Percentiles rank a stretch among this genome's conserved stretches.
Conservation (phyloP, 1,139 yeast species). For the Suhomyces ambrosiae region DNA sequence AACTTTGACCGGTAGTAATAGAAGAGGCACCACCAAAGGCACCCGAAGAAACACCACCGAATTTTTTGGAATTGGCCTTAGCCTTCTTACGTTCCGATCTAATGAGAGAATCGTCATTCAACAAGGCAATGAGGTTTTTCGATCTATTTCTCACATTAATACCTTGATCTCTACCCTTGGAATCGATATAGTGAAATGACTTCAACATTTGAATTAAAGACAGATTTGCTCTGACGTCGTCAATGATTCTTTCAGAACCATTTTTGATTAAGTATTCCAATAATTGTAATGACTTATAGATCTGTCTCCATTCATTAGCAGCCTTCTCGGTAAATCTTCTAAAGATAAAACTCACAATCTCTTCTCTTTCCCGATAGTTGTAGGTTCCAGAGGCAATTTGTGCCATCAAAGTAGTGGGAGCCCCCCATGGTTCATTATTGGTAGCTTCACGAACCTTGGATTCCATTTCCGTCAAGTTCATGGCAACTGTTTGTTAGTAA, state of each 20-base stretch:
- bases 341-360: constrained; percentile 68
- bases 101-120: constrained; percentile 75
- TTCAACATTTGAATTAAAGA: constrained; percentile 85
- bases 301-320: constrained; percentile 98
- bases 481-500: constrained; percentile 53
- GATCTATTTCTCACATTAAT: constrained; percentile 92
- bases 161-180: constrained; percentile 96
- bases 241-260: constrained; percentile 93
- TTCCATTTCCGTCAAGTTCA: constrained; percentile 94
- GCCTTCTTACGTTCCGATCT: constrained; percentile 89
- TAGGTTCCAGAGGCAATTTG: constrained; percentile 95
- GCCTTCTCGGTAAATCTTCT: constrained; percentile 91
- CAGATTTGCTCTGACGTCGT: constrained; percentile 85
- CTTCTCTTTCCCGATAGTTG: constrained; percentile 80
- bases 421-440: constrained; percentile 99
- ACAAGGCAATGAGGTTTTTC: constrained; percentile 66
- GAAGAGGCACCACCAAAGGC: constrained; percentile 55
- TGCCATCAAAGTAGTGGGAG: constrained; percentile 86
- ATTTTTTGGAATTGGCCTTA: constrained; percentile 78
- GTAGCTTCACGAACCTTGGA: constrained; percentile 97
- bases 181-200: constrained; percentile 90
- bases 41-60: constrained; percentile 64
- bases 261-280: constrained; percentile 88
- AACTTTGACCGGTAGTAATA: constrained; percentile 37
- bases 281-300: constrained; percentile 88